Evolutionary conservation across 176 grass and related monocot species (phyloP), one percentile per base, ranked within the genome.

Genomic region (Triticum dicoccoides): DNA sequence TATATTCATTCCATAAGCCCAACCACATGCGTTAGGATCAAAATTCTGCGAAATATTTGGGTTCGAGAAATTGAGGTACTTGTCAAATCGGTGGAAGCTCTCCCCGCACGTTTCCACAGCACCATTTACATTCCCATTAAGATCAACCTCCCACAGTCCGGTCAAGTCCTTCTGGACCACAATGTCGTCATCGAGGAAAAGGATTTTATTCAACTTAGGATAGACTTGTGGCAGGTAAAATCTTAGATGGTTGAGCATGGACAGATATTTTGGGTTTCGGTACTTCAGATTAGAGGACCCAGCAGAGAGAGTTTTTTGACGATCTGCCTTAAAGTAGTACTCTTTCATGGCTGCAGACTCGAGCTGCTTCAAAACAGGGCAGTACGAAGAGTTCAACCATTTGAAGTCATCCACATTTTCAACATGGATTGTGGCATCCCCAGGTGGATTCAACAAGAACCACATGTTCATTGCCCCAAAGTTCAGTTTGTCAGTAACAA

Each of bases 401-500:
- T 90, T 93, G 70, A 93, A 93, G 33, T 93, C 85, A 42, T 93
- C 88, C 67, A 93, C 91, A 82, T 93, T 93, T 84, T 93, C 91
- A 65, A 93, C 91, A 81, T 93, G 81, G 62, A 93, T 90, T 34
- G 91, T 74, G 73, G 91, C 91, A 9, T 90, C 86, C 34, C 85
- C 82, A 73, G 88, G 91, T 32, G 91, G 91, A 87, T 93, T 93
- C 78, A 93, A 87, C 56, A 93, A 85, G 85, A 93, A 93, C 91
- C 88, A 93, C 91, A 93, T 93, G 82, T 87, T 93, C 91, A 93
- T 90, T 62, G 91, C 88, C 61, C 85, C 91, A 51, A 93, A 93
- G 66, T 93, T 93, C 82, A 93, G 78, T 61, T 93, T 93, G 68
- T 93, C 91, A 61, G 91, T 93, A 77, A 93, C 91, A 37, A 93